Base-by-base conservation (phyloP, 1,139 yeast genomes). In the Nakaseomyces nivariensis region DNA sequence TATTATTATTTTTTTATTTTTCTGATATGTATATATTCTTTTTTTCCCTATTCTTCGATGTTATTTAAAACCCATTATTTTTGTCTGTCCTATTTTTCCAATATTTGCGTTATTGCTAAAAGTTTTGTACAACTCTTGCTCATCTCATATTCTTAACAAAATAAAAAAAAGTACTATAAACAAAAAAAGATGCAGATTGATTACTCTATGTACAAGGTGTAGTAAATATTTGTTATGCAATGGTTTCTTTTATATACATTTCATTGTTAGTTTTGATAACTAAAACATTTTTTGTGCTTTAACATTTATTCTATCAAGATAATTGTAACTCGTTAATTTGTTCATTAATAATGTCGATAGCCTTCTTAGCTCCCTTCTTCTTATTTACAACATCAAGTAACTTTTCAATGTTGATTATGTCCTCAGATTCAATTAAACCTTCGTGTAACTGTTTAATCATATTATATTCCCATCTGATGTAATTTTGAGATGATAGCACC, bases 401-500 rank as follows among this genome's bases (percentile, higher is more conserved):
- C 24, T 52, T 58, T 22, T 48, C 50, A 5, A 74, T 70, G 6
- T 70, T 67, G 22, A 62, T 64, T 4, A 65, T 67, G 54, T 77
- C 74, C 0, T 86, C 90, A 34, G 78, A 58, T 5, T 71, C 70
- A 3, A 71, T 70, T 13, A 85, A 77, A 2, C 75, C 74, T 1
- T 60, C 57, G 56, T 78, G 71, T 17, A 84, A 66, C 6, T 69
- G 64, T 48, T 73, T 75, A 45, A 83, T 67, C 58, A 78, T 76
- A 46, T 71, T 70, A 73, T 81, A 81, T 1, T 76, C 75, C 97
- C 97, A 89, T 37, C 74, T 71, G 64, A 86, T 85, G 57, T 80
- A 81, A 45, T 76, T 78, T 54, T 78, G 77, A 0, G 95, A 81
- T 46, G 92, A 79, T 48, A 78, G 56, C 17, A 87, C 75, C 33